Base-by-base conservation (phyloP, 2,329 filamentous ascomycete genomes). In the Thielaviopsis punctulata region DNA sequence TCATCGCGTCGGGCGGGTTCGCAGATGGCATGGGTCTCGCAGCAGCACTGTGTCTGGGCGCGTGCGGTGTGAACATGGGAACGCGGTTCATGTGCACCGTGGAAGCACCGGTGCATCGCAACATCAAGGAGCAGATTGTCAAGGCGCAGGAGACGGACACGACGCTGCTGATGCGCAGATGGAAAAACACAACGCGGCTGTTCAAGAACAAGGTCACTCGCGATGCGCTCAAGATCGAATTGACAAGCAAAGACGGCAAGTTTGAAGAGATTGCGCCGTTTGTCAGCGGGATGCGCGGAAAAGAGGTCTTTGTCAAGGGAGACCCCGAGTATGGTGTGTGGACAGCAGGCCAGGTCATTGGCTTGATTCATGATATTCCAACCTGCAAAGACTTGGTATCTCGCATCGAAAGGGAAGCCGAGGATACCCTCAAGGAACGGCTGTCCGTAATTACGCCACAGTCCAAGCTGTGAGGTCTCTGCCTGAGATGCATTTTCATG, bases 61-160 rank as follows among this genome's bases (percentile, higher is more conserved):
- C 92, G 0, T 86, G 86, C 65, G 92, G 92, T 57, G 82, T 96
- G 69, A 98, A 98, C 69, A 98, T 98, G 92, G 92, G 92, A 54
- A 98, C 92, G 9, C 75, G 92, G 43, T 98, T 96, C 72, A 93
- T 98, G 86, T 90, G 84, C 70, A 96, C 92, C 0, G 73, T 90
- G 45, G 92, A 96, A 68, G 82, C 89, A 15, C 92, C 92, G 1
- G 85, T 98, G 57, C 92, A 98, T 69, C 65, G 79, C 48, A 94
- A 94, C 59, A 87, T 98, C 71, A 98, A 98, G 75, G 75, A 93
- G 66, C 75, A 84, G 59, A 98, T 98, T 62, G 88, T 95, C 49
- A 75, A 79, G 52, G 85, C 89, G 1, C 75, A 87, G 57, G 92
- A 98, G 73, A 88, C 84, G 21, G 87, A 96, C 66, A 98, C 92